Evolutionary conservation across 2,329 filamentous ascomycete genomes (phyloP).

Genomic region (Rhynchosporium graminicola): DNA sequence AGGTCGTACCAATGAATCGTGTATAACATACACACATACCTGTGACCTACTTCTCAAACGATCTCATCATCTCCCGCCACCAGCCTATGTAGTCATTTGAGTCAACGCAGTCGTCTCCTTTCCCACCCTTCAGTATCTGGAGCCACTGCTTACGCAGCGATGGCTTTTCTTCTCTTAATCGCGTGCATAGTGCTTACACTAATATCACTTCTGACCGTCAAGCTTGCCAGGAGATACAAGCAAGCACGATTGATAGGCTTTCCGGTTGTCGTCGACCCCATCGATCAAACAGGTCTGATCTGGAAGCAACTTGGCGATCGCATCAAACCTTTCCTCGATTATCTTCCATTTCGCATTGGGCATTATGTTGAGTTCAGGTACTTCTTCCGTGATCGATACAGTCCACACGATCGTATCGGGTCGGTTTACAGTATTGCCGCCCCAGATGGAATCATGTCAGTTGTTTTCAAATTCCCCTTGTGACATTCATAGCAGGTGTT

Average conservation of each 20-base stretch:
- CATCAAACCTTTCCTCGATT: conserved; percentile 15
- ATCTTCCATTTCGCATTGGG: conserved; percentile 20
- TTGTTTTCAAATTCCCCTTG: not conserved
- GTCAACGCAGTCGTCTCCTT: too few species aligned
- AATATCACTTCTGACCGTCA: not conserved
- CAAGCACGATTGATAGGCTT: conserved; percentile 23
- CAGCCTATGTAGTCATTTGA: too few species aligned
- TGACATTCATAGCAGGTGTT: not conserved
- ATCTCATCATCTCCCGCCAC: too few species aligned
- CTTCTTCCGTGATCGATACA: conserved; percentile 21
- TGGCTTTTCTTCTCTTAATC: not conserved
- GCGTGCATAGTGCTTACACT: not conserved
- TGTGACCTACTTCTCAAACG: too few species aligned
- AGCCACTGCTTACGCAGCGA: not conserved
- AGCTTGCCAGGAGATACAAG: conserved; percentile 15
- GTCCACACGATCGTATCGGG: conserved; percentile 21
- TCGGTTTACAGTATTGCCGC: conserved; percentile 21
- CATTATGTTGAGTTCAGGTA: conserved; percentile 17
- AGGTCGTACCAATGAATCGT: too few species aligned
- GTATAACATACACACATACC: too few species aligned
- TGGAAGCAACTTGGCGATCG: conserved; percentile 15
- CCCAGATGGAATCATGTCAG: not conserved
- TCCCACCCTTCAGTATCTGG: not conserved
- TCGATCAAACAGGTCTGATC: conserved; percentile 15
- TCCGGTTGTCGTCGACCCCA: conserved; percentile 22